Evolutionary conservation across 768 basidiomycete species (phyloP).

Genomic region (Gloeopeniophorella convolvens): DNA sequence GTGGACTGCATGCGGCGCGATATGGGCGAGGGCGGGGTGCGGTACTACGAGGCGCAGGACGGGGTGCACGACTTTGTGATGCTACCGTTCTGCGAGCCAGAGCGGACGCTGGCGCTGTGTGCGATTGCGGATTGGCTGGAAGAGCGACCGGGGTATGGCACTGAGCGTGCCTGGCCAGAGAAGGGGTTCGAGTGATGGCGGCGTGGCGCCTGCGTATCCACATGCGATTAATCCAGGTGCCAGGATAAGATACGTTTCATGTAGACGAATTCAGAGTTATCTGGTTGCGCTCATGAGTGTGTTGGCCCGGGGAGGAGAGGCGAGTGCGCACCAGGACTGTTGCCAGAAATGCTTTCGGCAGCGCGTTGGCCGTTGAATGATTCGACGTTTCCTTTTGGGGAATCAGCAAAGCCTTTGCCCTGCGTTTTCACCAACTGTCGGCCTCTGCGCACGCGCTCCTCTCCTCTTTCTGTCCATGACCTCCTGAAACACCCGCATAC

Average conservation of each 20-base stretch:
- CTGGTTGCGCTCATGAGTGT: no score
- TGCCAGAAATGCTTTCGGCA: no score
- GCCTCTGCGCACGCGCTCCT: neutral
- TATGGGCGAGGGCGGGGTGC: conserved; percentile 26
- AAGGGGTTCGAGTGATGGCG: no score
- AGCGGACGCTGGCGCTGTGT: conserved; percentile 22
- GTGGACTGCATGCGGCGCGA: conserved; percentile 27
- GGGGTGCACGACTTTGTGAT: conserved; percentile 27
- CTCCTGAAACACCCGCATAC: neutral
- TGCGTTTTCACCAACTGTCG: neutral
- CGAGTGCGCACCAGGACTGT: no score
- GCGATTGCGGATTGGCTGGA: conserved; percentile 19
- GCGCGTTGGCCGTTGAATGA: no score
- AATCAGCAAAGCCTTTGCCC: conserved; percentile 4
- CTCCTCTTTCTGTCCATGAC: neutral
- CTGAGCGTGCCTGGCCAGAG: no score
- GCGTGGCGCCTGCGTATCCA: no score
- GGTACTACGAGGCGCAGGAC: conserved; percentile 27
- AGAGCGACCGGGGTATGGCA: no score
- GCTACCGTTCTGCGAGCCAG: conserved; percentile 24
- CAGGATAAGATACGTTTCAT: no score
- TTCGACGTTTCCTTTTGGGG: conserved; percentile 16
- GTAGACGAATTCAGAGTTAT: no score
- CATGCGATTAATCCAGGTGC: no score
- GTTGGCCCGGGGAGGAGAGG: no score